Base-by-base conservation (phyloP, 2,329 filamentous ascomycete species). In the Beauveria brongniartii region DNA sequence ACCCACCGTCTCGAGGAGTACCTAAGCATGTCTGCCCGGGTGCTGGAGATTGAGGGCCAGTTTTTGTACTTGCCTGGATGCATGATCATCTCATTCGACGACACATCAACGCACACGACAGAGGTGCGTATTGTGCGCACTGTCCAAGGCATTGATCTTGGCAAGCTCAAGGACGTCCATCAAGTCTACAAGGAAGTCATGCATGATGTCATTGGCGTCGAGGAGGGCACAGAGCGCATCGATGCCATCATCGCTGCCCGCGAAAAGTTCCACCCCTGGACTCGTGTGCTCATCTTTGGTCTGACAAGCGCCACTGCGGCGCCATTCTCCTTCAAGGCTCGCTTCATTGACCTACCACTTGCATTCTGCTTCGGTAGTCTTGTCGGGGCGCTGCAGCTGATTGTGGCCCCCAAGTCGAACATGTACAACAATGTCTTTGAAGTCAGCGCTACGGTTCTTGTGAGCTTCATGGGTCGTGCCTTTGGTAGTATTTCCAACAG, bases 71-170 rank as follows among this genome's bases (percentile, higher is more conserved):
- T 96, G 43, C 92, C 92, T 0, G 91, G 91, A 5, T 94, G 90
- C 68, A 96, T 96, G 92, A 88, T 96, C 62, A 86, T 96, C 66
- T 93, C 91, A 0, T 96, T 96, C 68, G 91, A 90, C 69, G 89
- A 92, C 66, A 74, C 71, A 55, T 75, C 80, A 0, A 86, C 84
- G 0, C 85, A 87, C 64, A 89, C 86, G 1, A 85, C 84, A 18
- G 85, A 88, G 67, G 84, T 88, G 62, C 83, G 85, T 64, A 82
- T 88, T 30, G 84, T 88, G 5, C 79, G 84, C 14, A 78, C 79
- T 0, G 70, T 71, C 1, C 83, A 86, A 65, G 82, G 82, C 4
- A 77, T 87, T 41, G 82, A 87, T 67, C 75, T 87, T 1, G 83
- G 83, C 28, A 85, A 83, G 68, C 76, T 87, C 20, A 78, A 83